Evolutionary conservation across 306 rosid genomes (phyloP), one percentile per base, ranked within the genome.

Genomic region (Castanospermum australe): DNA sequence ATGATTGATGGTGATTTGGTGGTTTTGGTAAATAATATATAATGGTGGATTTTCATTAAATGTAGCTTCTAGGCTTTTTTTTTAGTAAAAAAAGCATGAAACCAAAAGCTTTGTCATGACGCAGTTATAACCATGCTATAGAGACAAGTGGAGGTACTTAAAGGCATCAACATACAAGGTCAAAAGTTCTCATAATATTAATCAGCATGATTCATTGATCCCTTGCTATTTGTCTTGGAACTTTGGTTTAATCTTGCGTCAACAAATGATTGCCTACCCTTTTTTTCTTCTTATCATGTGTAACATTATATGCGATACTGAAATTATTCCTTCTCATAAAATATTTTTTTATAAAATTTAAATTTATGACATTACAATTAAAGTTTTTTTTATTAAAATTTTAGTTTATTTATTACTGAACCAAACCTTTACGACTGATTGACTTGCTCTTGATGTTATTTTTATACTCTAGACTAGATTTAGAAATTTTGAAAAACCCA

Each of bases 91-190:
- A 55, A 57, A 33, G 2, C 28, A 79, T 38, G 42, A 44, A 42
- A 62, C 38, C 78, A 18, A 52, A 72, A 62, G 2, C 48, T 51
- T 80, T 71, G 84, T 73, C 84, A 5, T 10, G 13, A 80, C 20
- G 22, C 64, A 69, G 12, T 56, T 18, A 0, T 28, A 18, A 22
- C 30, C 39, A 56, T 24, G 32, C 51, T 25, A 42, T 6, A 15
- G 66, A 25, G 73, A 71, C 73, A 61, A 25, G 47, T 50, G 59
- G 24, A 39, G 8, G 48, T 8, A 55, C 72, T 39, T 8, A 21
- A 33, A 76, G 80, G 62, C 71, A 48, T 6, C 48, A 61, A 76
- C 66, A 56, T 61, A 60, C n/a, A 39, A 65, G 12, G 57, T 22
- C 38, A 38, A 28, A 65, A 77, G 73, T 50, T 56, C 15, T 75